Base-by-base conservation (phyloP, 768 basidiomycete species). In the Psilocybe subaeruginosa region DNA sequence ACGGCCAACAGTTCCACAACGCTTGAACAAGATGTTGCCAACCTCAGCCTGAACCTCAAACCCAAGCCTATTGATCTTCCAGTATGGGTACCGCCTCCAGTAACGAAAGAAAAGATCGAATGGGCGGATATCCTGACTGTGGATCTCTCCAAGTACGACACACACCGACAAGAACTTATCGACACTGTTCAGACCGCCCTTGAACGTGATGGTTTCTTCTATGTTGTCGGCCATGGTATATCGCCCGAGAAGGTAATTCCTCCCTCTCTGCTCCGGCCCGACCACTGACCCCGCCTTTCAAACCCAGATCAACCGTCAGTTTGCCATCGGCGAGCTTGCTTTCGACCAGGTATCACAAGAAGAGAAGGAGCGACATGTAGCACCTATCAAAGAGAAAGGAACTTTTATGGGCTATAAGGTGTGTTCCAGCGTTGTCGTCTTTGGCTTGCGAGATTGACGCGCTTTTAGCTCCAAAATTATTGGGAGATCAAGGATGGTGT, bases 111-210 rank as follows among this genome's bases (percentile, higher is more conserved):
- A 46, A 61, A 70, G 0, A 58, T 75, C 8, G 72, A 74, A 41
- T 75, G 73, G 73, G 74, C 74, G 8, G 70, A 76, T 50, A 74
- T 77, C 35, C 66, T 76, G 58, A 76, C 76, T 6, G 74, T 77
- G 17, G 75, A 76, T 60, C 66, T 76, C n/a, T 67, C 73, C 37
- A 61, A 67, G 41, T 75, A 71, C 57, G 74, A 74, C 14, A 67
- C 70, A 3, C 23, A 70, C 8, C 68, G 66, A 53, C 56, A 65
- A 16, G 64, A 68, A 55, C 71, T 76, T 8, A 65, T 74, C 17
- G 37, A 71, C 11, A 72, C 68, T 0, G 73, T 76, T 2, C 64
- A 65, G 30, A 72, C 67, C 8, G 74, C 74, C 9, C 67, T 74
- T 16, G 64, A 71, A 54, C 67, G 73, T 27, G 74, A 75, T 59